Evolutionary conservation across 1,284 basidiomycete species (phyloP), one percentile per base, ranked within the genome.

Genomic region (Omphalotus olearius): DNA sequence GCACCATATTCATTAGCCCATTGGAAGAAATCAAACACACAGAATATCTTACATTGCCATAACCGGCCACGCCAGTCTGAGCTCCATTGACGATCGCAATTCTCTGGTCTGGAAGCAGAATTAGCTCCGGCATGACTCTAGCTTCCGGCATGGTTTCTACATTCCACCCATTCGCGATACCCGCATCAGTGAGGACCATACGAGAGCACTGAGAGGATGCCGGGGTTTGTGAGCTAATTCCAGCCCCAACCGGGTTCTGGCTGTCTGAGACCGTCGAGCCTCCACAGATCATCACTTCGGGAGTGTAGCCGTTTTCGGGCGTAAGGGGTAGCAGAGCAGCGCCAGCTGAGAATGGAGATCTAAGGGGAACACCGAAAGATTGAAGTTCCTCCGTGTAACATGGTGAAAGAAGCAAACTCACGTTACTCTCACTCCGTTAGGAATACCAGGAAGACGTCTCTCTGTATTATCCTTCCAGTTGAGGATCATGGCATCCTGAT

Each of bases 391-490:
- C n/a, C n/a, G n/a, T n/a, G n/a, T n/a, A n/a, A n/a, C n/a, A n/a
- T n/a, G n/a, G n/a, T n/a, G 16, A 42, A 28, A 10, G 10, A 10
- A 10, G 10, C 10, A 10, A 10, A 5, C 26, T 10, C n/a, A 57
- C 56, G 75, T 77, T 18, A 81, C 70, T 9, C 76, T 74, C 1
- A 81, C 76, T 20, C 78, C 78, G 53, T 80, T 80, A 1, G 79
- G 79, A 43, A 82, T 69, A 11, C 60, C 60, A 2, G 76, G 76
- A 1, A 80, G 69, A 11, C 72, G 64, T 1, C 60, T 64, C 56
- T 80, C 79, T 0, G 64, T 68, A 56, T 80, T 75, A 2, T 63
- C 65, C 53, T 67, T 56, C 73, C 75, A 77, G 59, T 80, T 66
- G 60, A 80, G 79, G 53, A 81, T 69, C 69, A 78, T 80, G 3